Evolutionary conservation across 164 flowering plant genomes (phyloP), one percentile per base, ranked within the genome.

Genomic region (Taxillus chinensis): DNA sequence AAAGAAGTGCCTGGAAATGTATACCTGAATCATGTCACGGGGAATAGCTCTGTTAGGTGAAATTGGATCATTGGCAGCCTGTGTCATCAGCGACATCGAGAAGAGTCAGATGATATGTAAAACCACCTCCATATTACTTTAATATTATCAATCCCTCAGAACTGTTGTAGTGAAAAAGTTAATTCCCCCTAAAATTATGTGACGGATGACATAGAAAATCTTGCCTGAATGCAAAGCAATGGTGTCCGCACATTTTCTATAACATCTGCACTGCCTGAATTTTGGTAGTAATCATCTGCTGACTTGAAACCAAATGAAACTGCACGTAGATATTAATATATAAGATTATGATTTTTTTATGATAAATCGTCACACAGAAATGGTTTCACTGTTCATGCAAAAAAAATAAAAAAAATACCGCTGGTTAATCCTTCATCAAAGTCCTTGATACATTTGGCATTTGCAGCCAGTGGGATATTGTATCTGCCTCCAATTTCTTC

Each of bases 251-350:
- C 95, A 74, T 80, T 60, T 63, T 84, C 82, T 65, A 92, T 80
- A 43, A 81, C 74, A 61, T 83, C 79, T 49, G 96, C 86, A 72
- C 98, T 88, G 79, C 97, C 72, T 41, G 98, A 85, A 16, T 85
- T 77, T 41, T 81, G 75, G 69, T 92, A 90, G 77, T 92, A 92
- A 55, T 90, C 96, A 79, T 86, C 92, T 55, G 77, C 97, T 17
- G 98, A 85, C 75, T 85, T 82, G 82, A 86, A 92, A 65, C 98
- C 98, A 77, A 92, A 92, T 63, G 96, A 85, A 57, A 88, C 98
- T 90, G 86, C 75, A 75, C 62, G 57, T 8, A 51, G 10, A 9
- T 43, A 43, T 0, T 43, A 5, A 6, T 5, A 43, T 43, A 43
- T 9, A 5, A 9, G 46, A 6, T 5, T 43, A 43, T 43, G 46